phyloP scores from a whole-genome alignment of 768 basidiomycete genomes.

The Boletus rubescentipes region DNA sequence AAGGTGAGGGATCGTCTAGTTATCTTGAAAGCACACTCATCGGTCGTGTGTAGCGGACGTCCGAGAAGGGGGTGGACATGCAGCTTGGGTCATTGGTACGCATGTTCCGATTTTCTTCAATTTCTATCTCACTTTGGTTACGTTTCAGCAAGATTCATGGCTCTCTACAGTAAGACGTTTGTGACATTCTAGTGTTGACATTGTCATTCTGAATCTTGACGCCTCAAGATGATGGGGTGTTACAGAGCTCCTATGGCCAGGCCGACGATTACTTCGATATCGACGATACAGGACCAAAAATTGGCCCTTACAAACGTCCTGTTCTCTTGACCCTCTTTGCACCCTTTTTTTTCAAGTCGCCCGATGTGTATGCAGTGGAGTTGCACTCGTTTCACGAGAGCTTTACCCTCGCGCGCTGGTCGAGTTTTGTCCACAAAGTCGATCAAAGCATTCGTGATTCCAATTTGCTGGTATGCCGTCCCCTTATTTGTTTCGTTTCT shows the following conservation, averaged over 20 bases:
- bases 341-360: slow-evolving; percentile 25
- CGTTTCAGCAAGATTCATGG: slow-evolving; percentile 29
- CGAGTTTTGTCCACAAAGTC: slow-evolving; percentile 29
- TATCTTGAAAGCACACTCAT: not conserved
- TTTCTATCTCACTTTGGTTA: slow-evolving; percentile 1
- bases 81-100: slow-evolving; percentile 30
- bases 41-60: slow-evolving; percentile 3
- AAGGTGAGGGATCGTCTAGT: slow-evolving; percentile 9
- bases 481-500: not conserved
- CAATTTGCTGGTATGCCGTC: slow-evolving; percentile 25
- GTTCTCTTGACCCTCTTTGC: slow-evolving; percentile 18
- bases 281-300: slow-evolving; percentile 12
- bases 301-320: slow-evolving; percentile 22
- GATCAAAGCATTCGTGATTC: slow-evolving; percentile 34
- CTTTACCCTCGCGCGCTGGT: slow-evolving; percentile 29
- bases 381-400: slow-evolving; percentile 27
- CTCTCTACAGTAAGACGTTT: slow-evolving; percentile 26
- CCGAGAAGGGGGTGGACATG: slow-evolving; percentile 7
- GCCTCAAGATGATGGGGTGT: slow-evolving; percentile 24
- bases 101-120: not conserved
- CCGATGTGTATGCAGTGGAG: slow-evolving; percentile 30
- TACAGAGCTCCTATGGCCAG: slow-evolving; percentile 32
- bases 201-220: not conserved
- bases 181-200: not conserved
- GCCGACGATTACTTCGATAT: slow-evolving; percentile 33